Base-by-base conservation (phyloP, 2,329 filamentous ascomycete genomes). In the Fusarium sp. region DNA sequence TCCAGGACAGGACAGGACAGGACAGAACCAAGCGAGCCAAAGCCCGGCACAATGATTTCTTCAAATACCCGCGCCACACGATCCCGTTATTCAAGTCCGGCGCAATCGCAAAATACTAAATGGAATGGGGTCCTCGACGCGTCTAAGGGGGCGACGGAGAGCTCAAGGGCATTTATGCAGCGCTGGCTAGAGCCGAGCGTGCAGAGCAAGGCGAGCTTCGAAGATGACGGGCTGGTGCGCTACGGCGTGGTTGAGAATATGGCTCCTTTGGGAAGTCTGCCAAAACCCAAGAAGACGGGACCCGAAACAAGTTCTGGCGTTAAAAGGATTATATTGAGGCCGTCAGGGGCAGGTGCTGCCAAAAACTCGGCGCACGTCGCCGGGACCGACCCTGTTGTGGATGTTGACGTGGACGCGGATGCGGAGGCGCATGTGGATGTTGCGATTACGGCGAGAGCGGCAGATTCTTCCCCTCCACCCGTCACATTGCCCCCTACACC, bases 171-270 rank as follows among this genome's bases (percentile, higher is more conserved):
- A 18, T 84, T 88, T 63, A 84, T 89, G 84, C 81, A 85, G 68
- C 81, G 81, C 64, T 89, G 87, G 87, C 78, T 89, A 69, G 87
- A 89, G 76, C 87, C 87, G 13, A 81, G 85, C 10, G 80, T 88
- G 41, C 85, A 88, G 79, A 84, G 81, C 79, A 88, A 86, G 79
- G 77, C 94, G 13, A 95, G 91, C 77, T 97, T 91, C 77, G 89
- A 93, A 82, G 93, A 97, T 77, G 88, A 86, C 60, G 92, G 91
- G 45, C 86, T 96, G 72, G 84, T 91, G 74, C 86, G 91, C 50
- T 88, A 89, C 78, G 92, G 92, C 69, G 92, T 97, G 19, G 84
- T 97, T 62, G 90, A 93, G 79, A 90, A 90, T 74, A 97, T 97
- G 94, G 90, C 90, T 55, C 90, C 94, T 26, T 82, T 97, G 58